Conservation (phyloP, 2,329 filamentous ascomycete genomes). For the Clarireedia sp. region DNA sequence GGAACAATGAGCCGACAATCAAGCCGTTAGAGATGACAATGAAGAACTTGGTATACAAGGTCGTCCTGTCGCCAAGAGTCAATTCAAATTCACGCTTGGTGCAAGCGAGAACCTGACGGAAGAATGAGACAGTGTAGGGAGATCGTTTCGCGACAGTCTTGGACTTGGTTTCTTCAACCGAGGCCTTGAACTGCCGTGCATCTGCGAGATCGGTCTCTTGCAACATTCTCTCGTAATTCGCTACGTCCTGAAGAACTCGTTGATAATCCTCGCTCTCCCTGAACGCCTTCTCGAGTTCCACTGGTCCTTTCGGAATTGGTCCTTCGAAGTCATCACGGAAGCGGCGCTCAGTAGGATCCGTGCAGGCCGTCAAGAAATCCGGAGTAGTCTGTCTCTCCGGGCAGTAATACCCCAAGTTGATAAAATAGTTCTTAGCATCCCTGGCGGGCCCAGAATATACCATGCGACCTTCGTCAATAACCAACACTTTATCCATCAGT, state of each 20-base stretch:
- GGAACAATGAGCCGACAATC: constrained; percentile 74
- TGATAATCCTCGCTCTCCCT: constrained; percentile 53
- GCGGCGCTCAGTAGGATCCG: constrained; percentile 62
- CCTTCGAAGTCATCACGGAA: constrained; percentile 54
- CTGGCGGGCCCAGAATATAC: constrained; percentile 56
- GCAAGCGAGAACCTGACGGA: constrained; percentile 60
- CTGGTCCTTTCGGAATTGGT: constrained; percentile 51
- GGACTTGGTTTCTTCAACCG: constrained; percentile 59
- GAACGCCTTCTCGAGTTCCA: constrained; percentile 59
- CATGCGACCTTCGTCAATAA: constrained; percentile 66
- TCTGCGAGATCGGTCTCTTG: constrained; percentile 49
- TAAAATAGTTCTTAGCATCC: constrained; percentile 57
- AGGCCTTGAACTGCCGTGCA: constrained; percentile 56
- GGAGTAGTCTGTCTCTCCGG: constrained; percentile 57
- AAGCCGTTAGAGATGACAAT: constrained; percentile 68
- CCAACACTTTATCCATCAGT: constrained; percentile 72
- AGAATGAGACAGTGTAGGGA: constrained; percentile 69
- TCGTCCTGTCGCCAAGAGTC: constrained; percentile 64
- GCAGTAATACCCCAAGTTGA: constrained; percentile 53
- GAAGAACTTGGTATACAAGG: constrained; percentile 70
- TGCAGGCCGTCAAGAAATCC: constrained; percentile 70
- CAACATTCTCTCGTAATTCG: constrained; percentile 50
- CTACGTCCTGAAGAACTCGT: constrained; percentile 52
- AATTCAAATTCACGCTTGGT: constrained; percentile 73
- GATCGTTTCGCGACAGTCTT: constrained; percentile 61